Evolutionary conservation across 441 rosid species (phyloP), one percentile per base, ranked within the genome.

Genomic region (Bocquillonia castaneifolia): DNA sequence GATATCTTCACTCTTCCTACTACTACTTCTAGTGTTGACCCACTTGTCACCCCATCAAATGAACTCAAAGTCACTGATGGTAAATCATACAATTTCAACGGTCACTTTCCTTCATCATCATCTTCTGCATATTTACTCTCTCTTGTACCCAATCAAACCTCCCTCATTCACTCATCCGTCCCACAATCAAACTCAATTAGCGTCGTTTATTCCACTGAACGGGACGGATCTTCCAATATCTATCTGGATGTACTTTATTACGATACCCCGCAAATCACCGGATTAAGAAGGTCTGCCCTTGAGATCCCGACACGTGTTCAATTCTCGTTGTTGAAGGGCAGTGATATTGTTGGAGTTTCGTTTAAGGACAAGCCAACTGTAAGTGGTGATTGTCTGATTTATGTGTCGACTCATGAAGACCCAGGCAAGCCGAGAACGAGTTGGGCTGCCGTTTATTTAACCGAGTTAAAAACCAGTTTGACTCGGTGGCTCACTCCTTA

Each of bases 381-480:
- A 63, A 77, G 45, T 37, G 91, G 89, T 1, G 89, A 83, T 39
- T 44, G 68, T 72, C 59, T 92, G 18, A 76, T 92, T 36, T 92
- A 88, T 74, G 91, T 92, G 39, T 92, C 98, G 0, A 92, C 91
- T 1, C 96, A 90, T 61, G 89, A 92, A 75, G 75, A 88, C 56
- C 59, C 96, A 0, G 83, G 83, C 40, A 64, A 72, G 75, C 93
- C 96, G 0, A 81, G 96, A 62, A 51, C 87, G 10, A 85, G 94
- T 52, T 92, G 94, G 98, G 62, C 93, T 2, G 94, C 96, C 0
- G 93, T 92, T 25, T 92, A 88, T 83, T 83, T 86, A 3, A 86
- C 94, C 60, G 79, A 89, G 56, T 53, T 92, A 44, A 59, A 56
- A 45, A 88, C 88, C 10, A 89, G 94, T 12, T 72, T 73, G 26